These are phyloP conservation scores for Diospyros kaki DNA, from an alignment of 148 eudicot species.

Conservation along the genomic window DNA sequence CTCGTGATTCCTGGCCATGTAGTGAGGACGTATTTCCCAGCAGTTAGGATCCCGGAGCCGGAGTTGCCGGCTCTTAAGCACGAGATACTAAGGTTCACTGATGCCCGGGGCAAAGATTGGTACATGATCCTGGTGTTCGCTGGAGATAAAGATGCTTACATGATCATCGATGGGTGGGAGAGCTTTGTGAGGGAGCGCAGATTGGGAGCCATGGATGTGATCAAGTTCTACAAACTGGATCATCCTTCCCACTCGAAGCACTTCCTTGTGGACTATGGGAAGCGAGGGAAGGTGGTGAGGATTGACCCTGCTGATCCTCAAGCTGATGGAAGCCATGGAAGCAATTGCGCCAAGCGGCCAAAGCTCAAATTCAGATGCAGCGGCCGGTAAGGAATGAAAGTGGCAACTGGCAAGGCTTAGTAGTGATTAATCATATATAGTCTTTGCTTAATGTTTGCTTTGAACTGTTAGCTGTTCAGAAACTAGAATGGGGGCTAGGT, in stretches of 20 bases:
- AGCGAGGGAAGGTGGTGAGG: neutral
- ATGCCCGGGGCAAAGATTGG: neutral
- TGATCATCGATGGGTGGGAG: neutral
- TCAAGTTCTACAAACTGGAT: neutral
- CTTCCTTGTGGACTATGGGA: constrained; percentile 1
- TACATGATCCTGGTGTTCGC: neutral
- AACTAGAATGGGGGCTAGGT: no score
- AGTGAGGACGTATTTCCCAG: neutral
- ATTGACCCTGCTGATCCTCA: no score
- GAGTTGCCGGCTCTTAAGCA: no score
- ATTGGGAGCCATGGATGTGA: neutral
- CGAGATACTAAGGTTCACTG: neutral
- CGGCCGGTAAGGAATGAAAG: no score
- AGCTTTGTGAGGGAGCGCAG: neutral
- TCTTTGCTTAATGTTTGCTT: no score
- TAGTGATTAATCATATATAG: no score
- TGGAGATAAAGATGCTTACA: neutral
- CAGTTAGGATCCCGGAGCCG: neutral
- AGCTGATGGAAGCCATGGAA: no score
- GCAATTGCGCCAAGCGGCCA: no score
- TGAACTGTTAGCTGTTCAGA: no score
- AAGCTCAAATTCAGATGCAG: no score
- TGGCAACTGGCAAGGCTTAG: no score
- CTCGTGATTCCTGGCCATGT: neutral
- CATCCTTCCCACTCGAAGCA: neutral